Evolutionary conservation across 768 basidiomycete species (phyloP).

Genomic region (Rossbeevera mucosa): DNA sequence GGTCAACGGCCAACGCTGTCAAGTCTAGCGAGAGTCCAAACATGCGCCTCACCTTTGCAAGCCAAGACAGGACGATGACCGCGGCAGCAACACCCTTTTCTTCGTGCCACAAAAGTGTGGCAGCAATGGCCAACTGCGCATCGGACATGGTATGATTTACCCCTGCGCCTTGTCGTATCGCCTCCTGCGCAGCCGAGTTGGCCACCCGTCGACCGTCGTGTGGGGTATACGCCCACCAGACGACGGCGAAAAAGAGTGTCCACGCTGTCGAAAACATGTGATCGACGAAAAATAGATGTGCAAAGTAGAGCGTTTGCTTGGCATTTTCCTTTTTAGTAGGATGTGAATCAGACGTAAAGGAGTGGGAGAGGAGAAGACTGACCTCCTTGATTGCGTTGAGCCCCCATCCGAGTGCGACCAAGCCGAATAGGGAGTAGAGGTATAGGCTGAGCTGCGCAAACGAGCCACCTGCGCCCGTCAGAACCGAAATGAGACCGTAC

Average conservation of each 20-base stretch:
- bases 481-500: constrained; percentile 89
- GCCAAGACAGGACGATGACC: constrained; percentile 80
- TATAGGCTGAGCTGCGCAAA: constrained; percentile 90
- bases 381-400: constrained; percentile 82
- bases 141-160: constrained; percentile 54
- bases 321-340: constrained; percentile 69
- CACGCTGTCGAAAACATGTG: constrained; percentile 86
- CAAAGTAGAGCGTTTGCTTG: constrained; percentile 78
- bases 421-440: constrained; percentile 82
- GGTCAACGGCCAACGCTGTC: not conserved
- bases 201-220: constrained; percentile 82
- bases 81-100: constrained; percentile 80
- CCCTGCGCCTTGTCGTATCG: constrained; percentile 62
- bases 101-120: constrained; percentile 79
- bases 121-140: constrained; percentile 64
- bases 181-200: constrained; percentile 86
- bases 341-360: constrained; percentile 9
- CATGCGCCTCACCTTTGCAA: constrained; percentile 66
- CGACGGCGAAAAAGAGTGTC: constrained; percentile 86
- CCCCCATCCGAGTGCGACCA: constrained; percentile 83
- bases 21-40: not conserved
- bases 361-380: constrained; percentile 28
- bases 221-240: constrained; percentile 89
- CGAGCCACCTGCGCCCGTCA: constrained; percentile 90
- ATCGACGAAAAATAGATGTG: constrained; percentile 89